These are phyloP conservation scores for Apiotrichum sp. DNA, from an alignment of 1,284 basidiomycete genomes.

Conservation along the genomic window DNA sequence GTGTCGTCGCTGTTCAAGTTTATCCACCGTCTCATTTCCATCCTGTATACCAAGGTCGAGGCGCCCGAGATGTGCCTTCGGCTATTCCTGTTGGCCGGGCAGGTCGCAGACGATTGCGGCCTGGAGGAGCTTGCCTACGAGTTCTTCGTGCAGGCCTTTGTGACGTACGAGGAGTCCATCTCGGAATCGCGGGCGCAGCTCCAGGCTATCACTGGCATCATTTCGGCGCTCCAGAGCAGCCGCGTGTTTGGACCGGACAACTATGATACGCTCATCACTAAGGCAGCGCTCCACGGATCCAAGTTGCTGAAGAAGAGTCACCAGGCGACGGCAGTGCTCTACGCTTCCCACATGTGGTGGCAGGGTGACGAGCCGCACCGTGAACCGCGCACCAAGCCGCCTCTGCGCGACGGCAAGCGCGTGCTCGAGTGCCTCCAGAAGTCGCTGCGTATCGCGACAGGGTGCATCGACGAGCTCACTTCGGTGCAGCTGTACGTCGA, in stretches of 20 bases:
- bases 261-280: conserved; percentile 91
- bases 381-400: conserved; percentile 44
- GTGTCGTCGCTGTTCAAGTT: conserved; percentile 82
- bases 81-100: conserved; percentile 86
- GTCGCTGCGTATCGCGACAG: conserved; percentile 83
- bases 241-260: conserved; percentile 83
- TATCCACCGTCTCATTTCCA: conserved; percentile 80
- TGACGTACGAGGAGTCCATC: conserved; percentile 91
- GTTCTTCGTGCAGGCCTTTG: conserved; percentile 90
- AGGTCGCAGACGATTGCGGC: conserved; percentile 83
- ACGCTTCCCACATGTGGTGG: conserved; percentile 96
- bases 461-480: conserved; percentile 88
- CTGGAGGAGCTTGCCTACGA: conserved; percentile 93
- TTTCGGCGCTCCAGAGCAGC: conserved; percentile 74
- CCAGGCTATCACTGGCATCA: conserved; percentile 86
- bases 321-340: conserved; percentile 85
- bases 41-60: conserved; percentile 84
- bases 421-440: conserved; percentile 93
- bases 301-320: conserved; percentile 94
- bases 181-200: conserved; percentile 86
- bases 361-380: conserved; percentile 58
- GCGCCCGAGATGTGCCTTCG: conserved; percentile 81
- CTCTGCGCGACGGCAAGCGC: conserved; percentile 87
- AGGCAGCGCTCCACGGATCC: conserved; percentile 87
- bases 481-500: conserved; percentile 90